A percentile compares a stretch with the other conserved stretches of the same genome.
Evolutionary conservation across 2,329 filamentous ascomycete species (phyloP).

Genomic region (Talaromyces sp.): DNA sequence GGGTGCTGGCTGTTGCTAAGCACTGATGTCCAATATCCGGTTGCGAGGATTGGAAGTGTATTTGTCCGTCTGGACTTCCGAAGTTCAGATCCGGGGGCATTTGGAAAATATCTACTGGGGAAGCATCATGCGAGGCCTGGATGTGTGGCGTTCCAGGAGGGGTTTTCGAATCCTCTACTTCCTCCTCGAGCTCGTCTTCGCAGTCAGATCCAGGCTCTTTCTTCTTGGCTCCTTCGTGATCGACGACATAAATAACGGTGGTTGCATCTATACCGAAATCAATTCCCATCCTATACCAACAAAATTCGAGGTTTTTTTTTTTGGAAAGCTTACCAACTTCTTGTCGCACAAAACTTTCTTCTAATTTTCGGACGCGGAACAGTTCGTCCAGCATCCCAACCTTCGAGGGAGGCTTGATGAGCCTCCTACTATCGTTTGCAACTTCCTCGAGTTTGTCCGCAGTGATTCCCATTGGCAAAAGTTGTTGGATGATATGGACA

Average conservation of each 20-base stretch:
- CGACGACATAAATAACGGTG: conserved; percentile 34
- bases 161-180: conserved; percentile 18
- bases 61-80: conserved; percentile 21
- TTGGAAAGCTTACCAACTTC: conserved; percentile 33
- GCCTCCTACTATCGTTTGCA: conserved; percentile 35
- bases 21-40: conserved; percentile 22
- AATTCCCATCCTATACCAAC: neutral
- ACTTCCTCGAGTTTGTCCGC: conserved; percentile 37
- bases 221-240: conserved; percentile 30
- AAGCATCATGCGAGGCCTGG: conserved; percentile 17
- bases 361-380: conserved; percentile 35
- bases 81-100: conserved; percentile 25
- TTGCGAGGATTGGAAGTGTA: conserved; percentile 13
- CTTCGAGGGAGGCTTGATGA: conserved; percentile 30
- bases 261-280: conserved; percentile 22
- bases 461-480: conserved; percentile 30
- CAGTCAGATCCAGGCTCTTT: conserved; percentile 25
- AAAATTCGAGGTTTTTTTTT: neutral
- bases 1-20: conserved; percentile 21
- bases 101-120: conserved; percentile 22
- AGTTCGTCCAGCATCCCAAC: conserved; percentile 38
- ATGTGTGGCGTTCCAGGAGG: conserved; percentile 18
- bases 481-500: conserved; percentile 38
- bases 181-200: conserved; percentile 5
- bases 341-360: conserved; percentile 37